Conservation (phyloP, 2,329 filamentous ascomycete genomes). For the Phialocephala sp. region DNA sequence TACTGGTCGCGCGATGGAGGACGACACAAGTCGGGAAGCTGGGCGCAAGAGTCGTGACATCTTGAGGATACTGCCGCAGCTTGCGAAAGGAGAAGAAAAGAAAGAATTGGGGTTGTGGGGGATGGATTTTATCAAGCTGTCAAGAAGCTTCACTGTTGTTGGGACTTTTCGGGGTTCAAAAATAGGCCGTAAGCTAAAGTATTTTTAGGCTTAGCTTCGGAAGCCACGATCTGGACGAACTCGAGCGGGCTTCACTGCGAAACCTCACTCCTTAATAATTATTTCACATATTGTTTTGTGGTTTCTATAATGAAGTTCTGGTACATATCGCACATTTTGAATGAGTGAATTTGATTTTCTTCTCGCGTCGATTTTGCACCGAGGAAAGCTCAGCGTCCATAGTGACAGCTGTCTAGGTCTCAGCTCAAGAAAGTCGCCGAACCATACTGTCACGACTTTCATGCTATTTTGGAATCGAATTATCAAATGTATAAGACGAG, state of each 20-base stretch:
- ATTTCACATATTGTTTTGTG: not conserved
- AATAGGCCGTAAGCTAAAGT: not conserved
- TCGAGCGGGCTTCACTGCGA: not conserved
- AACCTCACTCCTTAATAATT: not conserved
- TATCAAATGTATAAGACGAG: not conserved
- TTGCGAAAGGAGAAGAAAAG: slow-evolving; percentile 21
- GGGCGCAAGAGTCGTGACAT: slow-evolving; percentile 66
- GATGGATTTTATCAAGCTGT: slow-evolving; percentile 11
- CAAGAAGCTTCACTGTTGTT: not conserved
- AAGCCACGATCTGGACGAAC: not conserved
- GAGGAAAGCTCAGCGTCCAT: not conserved
- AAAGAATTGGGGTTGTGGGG: slow-evolving; percentile 24
- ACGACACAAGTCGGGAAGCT: slow-evolving; percentile 65
- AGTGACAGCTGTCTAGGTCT: not conserved
- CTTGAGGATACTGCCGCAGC: slow-evolving; percentile 34
- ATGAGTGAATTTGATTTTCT: not conserved
- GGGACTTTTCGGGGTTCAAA: not conserved
- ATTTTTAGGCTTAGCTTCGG: slow-evolving; percentile 1
- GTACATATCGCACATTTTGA: not conserved
- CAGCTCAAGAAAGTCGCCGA: not conserved
- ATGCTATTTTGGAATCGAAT: not conserved
- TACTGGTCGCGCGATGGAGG: slow-evolving; percentile 52
- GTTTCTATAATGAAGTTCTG: not conserved
- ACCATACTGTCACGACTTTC: not conserved
- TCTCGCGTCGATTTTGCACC: not conserved